Base-by-base conservation (phyloP, 139 green algal species). In the Picochlorum sp. region DNA sequence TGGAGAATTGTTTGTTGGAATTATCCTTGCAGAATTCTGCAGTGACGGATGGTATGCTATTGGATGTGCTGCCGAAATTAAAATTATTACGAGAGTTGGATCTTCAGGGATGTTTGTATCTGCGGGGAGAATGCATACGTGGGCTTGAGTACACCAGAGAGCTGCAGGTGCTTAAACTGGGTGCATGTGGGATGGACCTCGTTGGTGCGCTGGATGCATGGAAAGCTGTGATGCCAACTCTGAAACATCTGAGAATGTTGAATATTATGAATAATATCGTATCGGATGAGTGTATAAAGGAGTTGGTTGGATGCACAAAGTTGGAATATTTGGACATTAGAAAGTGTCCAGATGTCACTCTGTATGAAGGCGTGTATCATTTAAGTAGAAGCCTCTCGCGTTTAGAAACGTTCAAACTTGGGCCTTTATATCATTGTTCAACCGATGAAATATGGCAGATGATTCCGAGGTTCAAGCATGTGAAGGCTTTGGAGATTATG, bases 401-500 rank as follows among this genome's bases (percentile, higher is more conserved):
- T 21, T 54, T 54, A 5, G 47, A 54, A 0, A 41, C n/a, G 47
- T 20, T 54, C 18, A 54, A 54, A 1, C n/a, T 54, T 54, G 47
- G 47, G 3, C n/a, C n/a, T 9, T 26, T 54, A 20, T 54, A 20
- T 54, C 18, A 54, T 54, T 54, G 16, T 54, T 26, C 47, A 20
- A 20, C 47, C 0, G 47, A 41, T 41, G 34, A 54, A 20, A 54
- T 54, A 54, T 54, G 47, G 47, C 16, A 54, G 15, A 54, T 54
- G 18, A 54, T 54, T 21, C 47, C 47, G 6, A 54, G n/a, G 4
- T 54, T 54, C n/a, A 20, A 20, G 47, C 18, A 20, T 21, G 18
- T 54, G 15, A 10, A 54, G n/a, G 47, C 47, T 9, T 54, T 54
- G 47, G 47, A 54, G n/a, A 54, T 54, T 54, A 21, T 54, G 16